A percentile compares a stretch with the other conserved stretches of the same genome.
Conservation (phyloP, 2,329 filamentous ascomycete genomes). For the Aspergillus sp. region DNA sequence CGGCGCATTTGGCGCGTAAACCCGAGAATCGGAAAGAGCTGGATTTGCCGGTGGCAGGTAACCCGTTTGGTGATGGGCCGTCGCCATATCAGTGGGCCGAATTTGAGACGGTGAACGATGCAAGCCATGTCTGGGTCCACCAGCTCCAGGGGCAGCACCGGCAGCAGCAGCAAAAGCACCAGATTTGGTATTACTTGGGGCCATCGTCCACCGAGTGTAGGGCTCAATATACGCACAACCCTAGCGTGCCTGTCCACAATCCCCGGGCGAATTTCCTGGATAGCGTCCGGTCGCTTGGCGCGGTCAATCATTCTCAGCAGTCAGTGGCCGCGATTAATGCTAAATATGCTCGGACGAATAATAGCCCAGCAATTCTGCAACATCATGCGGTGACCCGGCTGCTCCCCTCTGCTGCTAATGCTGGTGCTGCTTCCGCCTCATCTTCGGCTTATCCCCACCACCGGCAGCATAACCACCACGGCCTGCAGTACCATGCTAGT, state of each 20-base stretch:
- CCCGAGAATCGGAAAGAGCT: constrained; percentile 50
- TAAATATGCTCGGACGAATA: too few species aligned
- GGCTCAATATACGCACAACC: constrained; percentile 83
- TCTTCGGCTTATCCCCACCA: constrained; percentile 17
- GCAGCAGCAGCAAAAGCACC: constrained; percentile 64
- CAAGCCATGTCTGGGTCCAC: constrained; percentile 48
- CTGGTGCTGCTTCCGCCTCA: not conserved
- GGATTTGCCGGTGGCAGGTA: constrained; percentile 57
- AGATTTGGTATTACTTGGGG: constrained; percentile 84
- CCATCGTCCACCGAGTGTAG: constrained; percentile 81
- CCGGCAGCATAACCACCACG: constrained; percentile 13
- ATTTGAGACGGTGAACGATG: constrained; percentile 57
- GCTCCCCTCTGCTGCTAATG: constrained; percentile 7
- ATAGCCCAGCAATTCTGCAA: not conserved
- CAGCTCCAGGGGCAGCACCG: constrained; percentile 57
- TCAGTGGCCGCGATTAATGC: too few species aligned
- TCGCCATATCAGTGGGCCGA: constrained; percentile 65
- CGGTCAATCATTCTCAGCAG: constrained; percentile 8
- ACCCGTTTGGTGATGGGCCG: constrained; percentile 55
- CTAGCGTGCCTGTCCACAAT: constrained; percentile 43
- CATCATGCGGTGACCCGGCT: constrained; percentile 15
- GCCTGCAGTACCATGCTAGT: not conserved
- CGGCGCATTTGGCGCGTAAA: constrained; percentile 42
- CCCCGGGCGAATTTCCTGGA: constrained; percentile 45
- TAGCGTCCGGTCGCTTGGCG: constrained; percentile 37